phyloP scores from a whole-genome alignment of 1,139 yeast genomes.

The Pichia sp. region DNA sequence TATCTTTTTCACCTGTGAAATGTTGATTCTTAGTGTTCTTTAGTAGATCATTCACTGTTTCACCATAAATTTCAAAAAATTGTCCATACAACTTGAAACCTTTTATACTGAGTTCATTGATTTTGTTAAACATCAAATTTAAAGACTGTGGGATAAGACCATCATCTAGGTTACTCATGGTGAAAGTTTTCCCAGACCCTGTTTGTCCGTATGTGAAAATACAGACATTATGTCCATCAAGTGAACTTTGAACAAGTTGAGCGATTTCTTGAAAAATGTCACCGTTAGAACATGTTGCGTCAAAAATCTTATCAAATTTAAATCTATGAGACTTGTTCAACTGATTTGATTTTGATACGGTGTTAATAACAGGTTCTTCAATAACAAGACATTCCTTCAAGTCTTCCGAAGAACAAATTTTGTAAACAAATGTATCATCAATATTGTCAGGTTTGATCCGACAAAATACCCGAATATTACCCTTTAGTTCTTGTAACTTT shows the following conservation, averaged over 20 bases:
- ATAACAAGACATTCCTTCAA: constrained; percentile 43
- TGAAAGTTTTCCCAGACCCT: constrained; percentile 91
- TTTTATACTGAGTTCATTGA: constrained; percentile 39
- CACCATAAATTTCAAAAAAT: constrained; percentile 87
- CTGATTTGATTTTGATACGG: too few relatives aligned
- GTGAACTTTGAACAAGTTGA: constrained; percentile 78
- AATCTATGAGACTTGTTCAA: constrained; percentile 41
- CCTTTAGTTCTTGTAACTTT: constrained; percentile 76
- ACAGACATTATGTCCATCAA: constrained; percentile 89
- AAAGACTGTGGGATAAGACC: constrained; percentile 85
- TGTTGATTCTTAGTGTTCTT: constrained; percentile 1
- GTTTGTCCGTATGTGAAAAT: constrained; percentile 98
- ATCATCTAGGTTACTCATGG: constrained; percentile 67
- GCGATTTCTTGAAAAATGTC: constrained; percentile 79
- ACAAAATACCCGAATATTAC: constrained; percentile 88
- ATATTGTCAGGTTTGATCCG: constrained; percentile 56
- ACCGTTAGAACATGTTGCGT: constrained; percentile 43
- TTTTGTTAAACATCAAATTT: constrained; percentile 59
- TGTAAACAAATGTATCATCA: constrained; percentile 14
- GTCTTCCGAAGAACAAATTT: constrained; percentile 26
- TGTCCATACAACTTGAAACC: constrained; percentile 67
- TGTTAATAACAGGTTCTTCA: constrained; percentile 29
- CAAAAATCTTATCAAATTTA: constrained; percentile 74
- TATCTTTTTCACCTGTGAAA: constrained; percentile 18
- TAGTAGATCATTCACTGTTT: constrained; percentile 64